These are phyloP conservation scores for Solanum sitiens DNA, from an alignment of 257 asterid genomes.

Conservation along the genomic window DNA sequence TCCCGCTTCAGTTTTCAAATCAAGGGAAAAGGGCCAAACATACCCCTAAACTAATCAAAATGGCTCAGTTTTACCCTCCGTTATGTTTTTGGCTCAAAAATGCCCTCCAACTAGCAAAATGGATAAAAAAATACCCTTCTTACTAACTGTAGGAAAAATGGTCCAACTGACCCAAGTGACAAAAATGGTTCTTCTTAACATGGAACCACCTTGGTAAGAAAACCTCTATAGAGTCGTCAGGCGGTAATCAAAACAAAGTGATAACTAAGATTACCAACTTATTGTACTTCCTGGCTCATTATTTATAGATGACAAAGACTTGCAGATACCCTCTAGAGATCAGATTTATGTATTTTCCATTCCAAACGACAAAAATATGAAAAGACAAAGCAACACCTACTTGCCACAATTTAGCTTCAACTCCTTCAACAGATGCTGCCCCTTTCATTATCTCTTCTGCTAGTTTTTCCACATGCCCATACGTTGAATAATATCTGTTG, in stretches of 20 bases:
- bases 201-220: background rate
- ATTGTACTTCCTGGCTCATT: background rate
- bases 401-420: constrained; percentile 77
- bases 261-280: background rate
- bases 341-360: background rate
- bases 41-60: background rate
- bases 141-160: background rate
- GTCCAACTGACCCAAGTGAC: background rate
- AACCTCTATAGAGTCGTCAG: background rate
- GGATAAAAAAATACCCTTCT: background rate
- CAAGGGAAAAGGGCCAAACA: background rate
- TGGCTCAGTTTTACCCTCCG: background rate
- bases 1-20: background rate
- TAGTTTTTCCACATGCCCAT: constrained; percentile 74
- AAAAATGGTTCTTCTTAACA: background rate
- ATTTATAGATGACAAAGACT: background rate
- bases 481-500: constrained; percentile 60
- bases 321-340: background rate
- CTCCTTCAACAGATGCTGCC: constrained; percentile 65
- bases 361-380: background rate
- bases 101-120: background rate
- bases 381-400: constrained; percentile 19
- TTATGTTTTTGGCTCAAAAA: background rate
- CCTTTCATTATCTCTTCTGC: constrained; percentile 73
- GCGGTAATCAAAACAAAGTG: background rate